phyloP scores from a whole-genome alignment of 2,329 filamentous ascomycete genomes.

The Pleoardoris graminearum region DNA sequence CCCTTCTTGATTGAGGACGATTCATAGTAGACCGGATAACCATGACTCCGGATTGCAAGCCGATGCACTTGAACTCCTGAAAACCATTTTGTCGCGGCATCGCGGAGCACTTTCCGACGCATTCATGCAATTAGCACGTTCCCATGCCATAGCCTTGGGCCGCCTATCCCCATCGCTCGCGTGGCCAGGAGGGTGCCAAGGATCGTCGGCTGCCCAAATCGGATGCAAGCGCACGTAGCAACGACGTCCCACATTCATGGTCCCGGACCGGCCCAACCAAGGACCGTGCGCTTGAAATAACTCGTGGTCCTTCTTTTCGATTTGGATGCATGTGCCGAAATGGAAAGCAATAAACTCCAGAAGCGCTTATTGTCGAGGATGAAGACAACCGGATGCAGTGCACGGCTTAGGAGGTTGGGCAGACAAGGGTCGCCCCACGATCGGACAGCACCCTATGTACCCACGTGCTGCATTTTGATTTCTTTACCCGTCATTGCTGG shows the following conservation, averaged over 20 bases:
- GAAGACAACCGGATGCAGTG: too few species aligned
- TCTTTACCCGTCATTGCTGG: slow-evolving; percentile 3
- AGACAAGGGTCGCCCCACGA: slow-evolving; percentile 5
- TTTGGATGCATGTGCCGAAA: not conserved
- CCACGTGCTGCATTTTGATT: slow-evolving; percentile 1
- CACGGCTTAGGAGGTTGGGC: too few species aligned
- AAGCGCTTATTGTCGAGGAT: not conserved
- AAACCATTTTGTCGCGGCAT: slow-evolving; percentile 6
- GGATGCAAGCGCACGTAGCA: slow-evolving; percentile 11
- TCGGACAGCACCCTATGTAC: not conserved
- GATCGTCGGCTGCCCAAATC: slow-evolving; percentile 15
- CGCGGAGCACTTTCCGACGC: slow-evolving; percentile 15
- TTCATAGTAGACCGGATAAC: not conserved
- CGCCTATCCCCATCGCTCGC: slow-evolving; percentile 17
- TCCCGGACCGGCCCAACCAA: slow-evolving; percentile 13
- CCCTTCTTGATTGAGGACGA: not conserved
- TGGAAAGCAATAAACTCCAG: not conserved
- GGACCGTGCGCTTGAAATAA: not conserved
- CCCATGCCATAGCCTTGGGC: slow-evolving; percentile 22
- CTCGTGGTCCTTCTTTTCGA: not conserved
- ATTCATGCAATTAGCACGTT: slow-evolving; percentile 15
- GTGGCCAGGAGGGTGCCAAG: slow-evolving; percentile 16
- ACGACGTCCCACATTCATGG: slow-evolving; percentile 20
- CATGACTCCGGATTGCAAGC: not conserved
- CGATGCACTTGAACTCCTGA: not conserved